Evolutionary conservation across 2,329 filamentous ascomycete species (phyloP).

Genomic region (Epichloe uncinata): DNA sequence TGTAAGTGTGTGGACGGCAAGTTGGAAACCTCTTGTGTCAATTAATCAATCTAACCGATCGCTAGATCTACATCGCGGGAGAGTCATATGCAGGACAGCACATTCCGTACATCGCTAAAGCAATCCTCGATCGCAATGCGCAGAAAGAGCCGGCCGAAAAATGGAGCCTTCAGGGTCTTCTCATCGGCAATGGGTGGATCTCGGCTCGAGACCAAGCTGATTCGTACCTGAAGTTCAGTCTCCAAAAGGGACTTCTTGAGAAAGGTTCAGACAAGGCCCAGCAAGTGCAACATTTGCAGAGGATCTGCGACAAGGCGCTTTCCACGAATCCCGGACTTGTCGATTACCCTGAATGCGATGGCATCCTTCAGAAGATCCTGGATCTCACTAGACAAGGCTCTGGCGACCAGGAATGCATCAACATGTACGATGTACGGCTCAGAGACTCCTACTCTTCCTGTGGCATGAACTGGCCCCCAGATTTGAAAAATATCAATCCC

Average conservation of each 20-base stretch:
- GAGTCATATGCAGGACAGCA: conserved; percentile 96
- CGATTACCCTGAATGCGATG: conserved; percentile 59
- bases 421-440: conserved; percentile 95
- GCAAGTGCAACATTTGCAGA: conserved; percentile 54
- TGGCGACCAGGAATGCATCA: conserved; percentile 53
- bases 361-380: conserved; percentile 61
- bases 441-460: conserved; percentile 70
- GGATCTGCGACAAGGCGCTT: conserved; percentile 52
- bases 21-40: too few relatives aligned
- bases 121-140: conserved; percentile 79
- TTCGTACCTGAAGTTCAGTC: conserved; percentile 70
- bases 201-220: conserved; percentile 82
- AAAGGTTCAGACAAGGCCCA: conserved; percentile 51
- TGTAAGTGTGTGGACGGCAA: conserved; percentile 40
- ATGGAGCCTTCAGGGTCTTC: conserved; percentile 73
- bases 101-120: conserved; percentile 91
- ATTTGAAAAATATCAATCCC: conserved; percentile 61
- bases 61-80: conserved; percentile 79
- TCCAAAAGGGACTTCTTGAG: conserved; percentile 59
- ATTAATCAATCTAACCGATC: background rate
- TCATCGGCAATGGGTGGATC: conserved; percentile 98
- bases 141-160: conserved; percentile 16
- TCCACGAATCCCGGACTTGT: conserved; percentile 38
- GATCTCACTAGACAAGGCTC: conserved; percentile 44
- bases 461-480: conserved; percentile 98